Conservation (phyloP, 1,284 basidiomycete species). For the Taiwanofungus camphoratus region DNA sequence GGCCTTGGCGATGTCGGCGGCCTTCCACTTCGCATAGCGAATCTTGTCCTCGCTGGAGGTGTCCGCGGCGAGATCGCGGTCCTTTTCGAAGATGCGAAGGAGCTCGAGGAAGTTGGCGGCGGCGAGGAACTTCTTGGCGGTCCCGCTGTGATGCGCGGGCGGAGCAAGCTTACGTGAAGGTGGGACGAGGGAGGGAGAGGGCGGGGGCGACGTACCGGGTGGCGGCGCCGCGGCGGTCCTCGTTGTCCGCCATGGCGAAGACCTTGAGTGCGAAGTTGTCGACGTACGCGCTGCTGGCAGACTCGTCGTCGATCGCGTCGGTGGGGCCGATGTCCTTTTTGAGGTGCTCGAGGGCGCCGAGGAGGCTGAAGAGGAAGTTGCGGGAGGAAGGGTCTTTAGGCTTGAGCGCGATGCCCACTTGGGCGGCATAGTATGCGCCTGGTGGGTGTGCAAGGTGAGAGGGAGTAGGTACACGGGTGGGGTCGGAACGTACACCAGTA, state of each 20-base stretch:
- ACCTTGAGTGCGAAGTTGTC: constrained; percentile 93
- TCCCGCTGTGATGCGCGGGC: constrained; percentile 43
- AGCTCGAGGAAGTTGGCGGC: constrained; percentile 86
- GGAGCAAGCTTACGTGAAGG: constrained; percentile 14
- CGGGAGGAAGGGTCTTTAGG: constrained; percentile 56
- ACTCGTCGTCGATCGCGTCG: constrained; percentile 82
- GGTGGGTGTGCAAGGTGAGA: constrained; percentile 9
- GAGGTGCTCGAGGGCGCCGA: constrained; percentile 77
- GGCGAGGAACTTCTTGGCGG: constrained; percentile 85
- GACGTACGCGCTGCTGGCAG: constrained; percentile 81
- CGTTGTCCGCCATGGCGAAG: constrained; percentile 86
- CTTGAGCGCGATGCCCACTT: constrained; percentile 75
- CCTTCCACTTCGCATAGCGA: constrained; percentile 91
- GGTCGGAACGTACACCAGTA: constrained; percentile 92
- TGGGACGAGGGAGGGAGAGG: neutral
- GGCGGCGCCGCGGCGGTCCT: constrained; percentile 75
- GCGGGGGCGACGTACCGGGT: constrained; percentile 47
- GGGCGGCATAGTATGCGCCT: constrained; percentile 90
- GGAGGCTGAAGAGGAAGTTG: constrained; percentile 66
- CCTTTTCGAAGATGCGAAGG: constrained; percentile 70
- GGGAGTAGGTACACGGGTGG: neutral
- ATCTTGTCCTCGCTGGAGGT: constrained; percentile 53
- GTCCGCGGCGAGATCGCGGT: constrained; percentile 43
- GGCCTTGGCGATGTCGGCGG: constrained; percentile 83
- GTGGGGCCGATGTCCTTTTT: constrained; percentile 71